Base-by-base conservation (phyloP, 164 flowering plant species). In the Aristolochia contorta region DNA sequence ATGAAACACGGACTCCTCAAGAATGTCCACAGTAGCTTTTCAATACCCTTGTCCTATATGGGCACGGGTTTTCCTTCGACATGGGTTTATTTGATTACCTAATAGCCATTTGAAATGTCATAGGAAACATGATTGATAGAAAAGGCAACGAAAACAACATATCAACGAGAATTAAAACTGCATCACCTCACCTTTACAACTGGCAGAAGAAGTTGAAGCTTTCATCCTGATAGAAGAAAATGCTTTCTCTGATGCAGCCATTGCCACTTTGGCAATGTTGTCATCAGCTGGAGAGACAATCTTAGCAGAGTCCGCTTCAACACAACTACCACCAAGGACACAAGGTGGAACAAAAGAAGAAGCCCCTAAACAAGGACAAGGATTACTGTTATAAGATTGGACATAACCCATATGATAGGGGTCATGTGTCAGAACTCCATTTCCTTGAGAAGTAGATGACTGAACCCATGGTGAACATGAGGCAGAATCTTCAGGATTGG, bases 191-290 rank as follows among this genome's bases (percentile, higher is more conserved):
- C 82, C 75, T 69, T 68, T 76, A 72, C 60, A 33, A n/a, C 27
- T 1, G 60, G 60, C 57, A 41, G 71, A 54, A 56, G 66, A 59
- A 37, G 54, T 64, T 56, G 77, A 62, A 61, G 25, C 41, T 62
- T 65, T 65, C 46, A 50, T 54, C 60, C 52, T 73, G 59, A 77
- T 57, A 52, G 83, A 78, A 59, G 82, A 76, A 54, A 82, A 52
- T 23, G 87, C 90, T 74, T 58, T 82, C 63, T 77, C 82, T 33
- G 84, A 86, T 69, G 87, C 82, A 50, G 46, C 78, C 78, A 81
- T 72, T 57, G 80, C 90, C 30, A 75, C 75, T 62, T 71, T 73
- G 47, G 78, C 68, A 59, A 75, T 59, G 56, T 69, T 66, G 54
- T 47, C 67, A 66, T 75, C 73, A 22, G 67, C 60, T 41, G 53